Evolutionary conservation across 2,329 filamentous ascomycete species (phyloP).

Genomic region (Fonsecaea nubica): DNA sequence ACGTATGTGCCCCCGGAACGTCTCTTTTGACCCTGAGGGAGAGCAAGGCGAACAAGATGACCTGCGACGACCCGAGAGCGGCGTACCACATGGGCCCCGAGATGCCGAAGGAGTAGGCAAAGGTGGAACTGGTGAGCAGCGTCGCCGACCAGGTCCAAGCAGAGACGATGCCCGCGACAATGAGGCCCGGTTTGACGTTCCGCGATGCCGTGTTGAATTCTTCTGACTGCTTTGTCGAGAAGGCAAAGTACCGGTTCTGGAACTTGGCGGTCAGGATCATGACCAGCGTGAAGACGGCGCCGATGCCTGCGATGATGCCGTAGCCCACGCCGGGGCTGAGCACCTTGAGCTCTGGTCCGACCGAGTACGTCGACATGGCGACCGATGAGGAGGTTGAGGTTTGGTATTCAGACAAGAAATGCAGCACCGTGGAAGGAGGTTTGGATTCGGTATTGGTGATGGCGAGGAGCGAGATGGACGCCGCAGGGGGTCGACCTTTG

Average conservation of each 20-base stretch:
- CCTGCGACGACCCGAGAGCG: slow-evolving; percentile 77
- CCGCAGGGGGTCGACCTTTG: background rate
- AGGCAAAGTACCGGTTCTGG: slow-evolving; percentile 26
- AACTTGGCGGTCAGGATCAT: slow-evolving; percentile 46
- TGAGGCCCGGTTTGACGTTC: slow-evolving; percentile 85
- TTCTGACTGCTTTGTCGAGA: slow-evolving; percentile 79
- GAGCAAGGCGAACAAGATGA: slow-evolving; percentile 84
- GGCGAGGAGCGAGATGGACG: background rate
- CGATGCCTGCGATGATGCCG: slow-evolving; percentile 58
- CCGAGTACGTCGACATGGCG: slow-evolving; percentile 10
- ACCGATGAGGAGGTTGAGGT: background rate
- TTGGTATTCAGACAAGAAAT: background rate
- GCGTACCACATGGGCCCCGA: slow-evolving; percentile 71
- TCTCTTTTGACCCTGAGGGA: slow-evolving; percentile 53
- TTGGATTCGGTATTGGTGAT: background rate
- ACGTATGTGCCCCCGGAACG: slow-evolving; percentile 53
- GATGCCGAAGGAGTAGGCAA: slow-evolving; percentile 78
- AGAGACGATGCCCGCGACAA: slow-evolving; percentile 84
- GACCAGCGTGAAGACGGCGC: slow-evolving; percentile 51
- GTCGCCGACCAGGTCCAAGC: slow-evolving; percentile 75
- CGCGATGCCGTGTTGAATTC: slow-evolving; percentile 89
- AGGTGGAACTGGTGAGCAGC: slow-evolving; percentile 71
- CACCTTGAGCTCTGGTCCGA: slow-evolving; percentile 5
- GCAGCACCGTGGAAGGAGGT: background rate
- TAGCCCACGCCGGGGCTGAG: slow-evolving; percentile 52